A percentile compares a stretch with the other conserved stretches of the same genome.
phyloP scores from a whole-genome alignment of 78 protist species.

The Dictyostelium brefeldianum region DNA sequence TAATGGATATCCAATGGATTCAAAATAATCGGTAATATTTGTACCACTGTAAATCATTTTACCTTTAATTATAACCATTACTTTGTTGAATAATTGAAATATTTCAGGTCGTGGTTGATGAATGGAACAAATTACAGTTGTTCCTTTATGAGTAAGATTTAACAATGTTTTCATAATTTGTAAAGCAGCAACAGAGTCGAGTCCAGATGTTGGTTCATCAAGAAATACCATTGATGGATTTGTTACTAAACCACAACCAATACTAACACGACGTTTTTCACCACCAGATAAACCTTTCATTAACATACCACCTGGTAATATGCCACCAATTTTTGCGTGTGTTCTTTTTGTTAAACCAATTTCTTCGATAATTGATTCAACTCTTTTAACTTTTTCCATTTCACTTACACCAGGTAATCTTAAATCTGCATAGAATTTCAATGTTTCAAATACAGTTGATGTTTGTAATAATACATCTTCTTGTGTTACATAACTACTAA shows the following conservation, averaged over 20 bases:
- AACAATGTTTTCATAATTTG: constrained; percentile 46
- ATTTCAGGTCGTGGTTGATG: constrained; percentile 75
- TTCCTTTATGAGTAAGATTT: constrained; percentile 27
- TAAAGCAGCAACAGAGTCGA: constrained; percentile 39
- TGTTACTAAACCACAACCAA: constrained; percentile 86
- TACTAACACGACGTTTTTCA: constrained; percentile 79
- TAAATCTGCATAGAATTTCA: constrained; percentile 69
- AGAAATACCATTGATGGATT: constrained; percentile 77
- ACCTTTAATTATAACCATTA: constrained; percentile 53
- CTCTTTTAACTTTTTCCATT: constrained; percentile 28
- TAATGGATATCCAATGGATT: constrained; percentile 3
- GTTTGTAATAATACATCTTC: constrained; percentile 63
- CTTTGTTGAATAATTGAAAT: constrained; percentile 27
- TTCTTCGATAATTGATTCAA: constrained; percentile 37
- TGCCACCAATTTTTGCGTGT: constrained; percentile 70
- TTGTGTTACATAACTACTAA: constrained; percentile 42
- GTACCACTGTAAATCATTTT: constrained; percentile 41
- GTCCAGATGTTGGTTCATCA: constrained; percentile 83
- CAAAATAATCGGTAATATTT: constrained; percentile 7
- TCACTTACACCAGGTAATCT: constrained; percentile 1
- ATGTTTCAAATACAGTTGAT: constrained; percentile 49
- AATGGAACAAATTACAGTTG: constrained; percentile 38
- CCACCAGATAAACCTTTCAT: constrained; percentile 84
- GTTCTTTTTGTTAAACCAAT: constrained; percentile 42
- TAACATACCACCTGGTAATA: constrained; percentile 50